These are phyloP conservation scores for Cordyceps pruinosa DNA, from an alignment of 2,329 filamentous ascomycete species.

Conservation along the genomic window DNA sequence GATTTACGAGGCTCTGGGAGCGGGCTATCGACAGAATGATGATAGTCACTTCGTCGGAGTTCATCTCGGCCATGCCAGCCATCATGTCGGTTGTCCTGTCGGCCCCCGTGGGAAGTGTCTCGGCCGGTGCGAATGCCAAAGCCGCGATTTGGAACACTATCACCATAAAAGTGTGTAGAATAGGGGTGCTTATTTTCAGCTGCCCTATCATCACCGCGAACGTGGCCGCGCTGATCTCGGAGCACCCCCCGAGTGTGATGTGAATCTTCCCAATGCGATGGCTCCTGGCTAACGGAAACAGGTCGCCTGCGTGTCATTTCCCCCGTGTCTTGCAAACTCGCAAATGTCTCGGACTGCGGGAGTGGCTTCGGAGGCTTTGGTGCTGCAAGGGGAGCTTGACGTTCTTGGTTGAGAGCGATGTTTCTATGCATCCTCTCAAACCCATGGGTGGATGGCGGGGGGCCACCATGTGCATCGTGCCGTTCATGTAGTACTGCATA, in stretches of 20 bases:
- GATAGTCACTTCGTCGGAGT: constrained; percentile 21
- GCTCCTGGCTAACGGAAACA: constrained; percentile 48
- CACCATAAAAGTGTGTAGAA: constrained; percentile 36
- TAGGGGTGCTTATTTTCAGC: constrained; percentile 23
- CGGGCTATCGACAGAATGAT: background rate
- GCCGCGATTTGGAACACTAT: constrained; percentile 39
- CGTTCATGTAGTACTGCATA: constrained; percentile 31
- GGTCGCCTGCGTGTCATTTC: constrained; percentile 32
- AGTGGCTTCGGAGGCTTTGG: constrained; percentile 28
- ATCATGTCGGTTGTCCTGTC: constrained; percentile 25
- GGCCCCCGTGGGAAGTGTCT: constrained; percentile 30
- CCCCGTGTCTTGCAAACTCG: constrained; percentile 13
- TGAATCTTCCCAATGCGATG: constrained; percentile 40
- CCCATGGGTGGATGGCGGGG: constrained; percentile 62
- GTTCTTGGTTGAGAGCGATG: constrained; percentile 34
- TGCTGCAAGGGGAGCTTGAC: constrained; percentile 36
- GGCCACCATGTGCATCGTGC: constrained; percentile 41
- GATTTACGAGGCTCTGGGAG: constrained; percentile 19
- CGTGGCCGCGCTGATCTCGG: constrained; percentile 31
- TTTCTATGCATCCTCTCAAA: constrained; percentile 60
- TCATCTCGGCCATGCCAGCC: constrained; percentile 33
- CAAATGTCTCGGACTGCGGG: constrained; percentile 17
- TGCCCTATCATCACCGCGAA: constrained; percentile 21
- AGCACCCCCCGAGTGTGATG: constrained; percentile 44
- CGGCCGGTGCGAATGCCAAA: constrained; percentile 45